Conservation (phyloP, 768 basidiomycete species). For the Phaffia tasmanica region DNA sequence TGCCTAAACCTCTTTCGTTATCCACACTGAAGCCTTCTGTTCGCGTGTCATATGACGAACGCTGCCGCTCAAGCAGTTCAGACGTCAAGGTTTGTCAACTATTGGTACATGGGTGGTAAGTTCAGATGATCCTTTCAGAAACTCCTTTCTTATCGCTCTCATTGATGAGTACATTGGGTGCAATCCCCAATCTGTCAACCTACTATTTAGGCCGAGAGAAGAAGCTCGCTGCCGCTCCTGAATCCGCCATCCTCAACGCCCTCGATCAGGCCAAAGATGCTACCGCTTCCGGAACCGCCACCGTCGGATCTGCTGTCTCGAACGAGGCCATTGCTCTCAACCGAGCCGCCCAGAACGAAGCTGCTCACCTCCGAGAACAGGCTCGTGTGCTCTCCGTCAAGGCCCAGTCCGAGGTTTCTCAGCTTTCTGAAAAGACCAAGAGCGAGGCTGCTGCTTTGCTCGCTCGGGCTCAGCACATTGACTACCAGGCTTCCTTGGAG, state of each 20-base stretch:
- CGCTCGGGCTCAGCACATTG: not conserved
- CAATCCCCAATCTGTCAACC: not conserved
- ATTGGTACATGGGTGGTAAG: constrained; percentile 25
- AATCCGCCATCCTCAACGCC: constrained; percentile 3
- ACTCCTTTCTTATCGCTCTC: not conserved
- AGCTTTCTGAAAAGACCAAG: constrained; percentile 10
- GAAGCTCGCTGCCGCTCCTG: not conserved
- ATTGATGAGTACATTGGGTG: not conserved
- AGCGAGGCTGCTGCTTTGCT: constrained; percentile 6
- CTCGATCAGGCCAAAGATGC: constrained; percentile 35
- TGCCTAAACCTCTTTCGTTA: not conserved
- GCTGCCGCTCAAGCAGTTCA: constrained; percentile 74
- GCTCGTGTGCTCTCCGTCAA: constrained; percentile 9
- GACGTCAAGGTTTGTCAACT: constrained; percentile 58
- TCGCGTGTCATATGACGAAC: constrained; percentile 62
- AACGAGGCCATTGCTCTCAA: constrained; percentile 4
- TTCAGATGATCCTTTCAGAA: not conserved
- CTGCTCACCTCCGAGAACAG: constrained; percentile 5
- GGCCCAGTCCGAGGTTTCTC: constrained; percentile 2
- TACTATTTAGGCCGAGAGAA: constrained; percentile 5
- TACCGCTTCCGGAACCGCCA: constrained; percentile 13
- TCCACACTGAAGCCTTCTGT: constrained; percentile 17
- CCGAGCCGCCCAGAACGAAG: not conserved
- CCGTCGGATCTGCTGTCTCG: constrained; percentile 1
- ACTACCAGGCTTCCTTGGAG: not conserved